These are phyloP conservation scores for Fusarium sororula DNA, from an alignment of 2,329 filamentous ascomycete species.

Conservation along the genomic window DNA sequence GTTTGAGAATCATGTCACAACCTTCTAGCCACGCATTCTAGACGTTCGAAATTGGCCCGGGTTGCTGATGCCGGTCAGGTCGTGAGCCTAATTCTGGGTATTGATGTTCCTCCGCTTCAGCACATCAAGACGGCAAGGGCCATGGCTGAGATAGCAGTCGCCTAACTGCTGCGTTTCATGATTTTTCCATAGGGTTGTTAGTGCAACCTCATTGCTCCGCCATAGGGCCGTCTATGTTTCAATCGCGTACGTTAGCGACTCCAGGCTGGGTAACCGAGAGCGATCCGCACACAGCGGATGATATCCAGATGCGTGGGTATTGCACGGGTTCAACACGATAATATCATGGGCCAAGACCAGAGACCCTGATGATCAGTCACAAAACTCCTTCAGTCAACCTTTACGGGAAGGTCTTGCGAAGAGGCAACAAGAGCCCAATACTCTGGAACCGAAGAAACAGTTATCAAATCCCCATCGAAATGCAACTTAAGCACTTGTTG, in stretches of 20 bases:
- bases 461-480: background rate
- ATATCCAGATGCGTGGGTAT: background rate
- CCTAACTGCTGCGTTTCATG: conserved; percentile 23
- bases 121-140: background rate
- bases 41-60: background rate
- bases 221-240: conserved; percentile 9
- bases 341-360: background rate
- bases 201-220: background rate
- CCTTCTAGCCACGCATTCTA: background rate
- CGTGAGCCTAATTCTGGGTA: background rate
- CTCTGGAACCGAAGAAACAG: conserved; percentile 17
- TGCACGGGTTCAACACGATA: background rate
- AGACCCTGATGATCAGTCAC: conserved; percentile 7
- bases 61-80: background rate
- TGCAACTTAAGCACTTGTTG: conserved; percentile 2
- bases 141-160: background rate
- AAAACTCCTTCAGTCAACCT: conserved; percentile 7
- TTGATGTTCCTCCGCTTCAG: background rate
- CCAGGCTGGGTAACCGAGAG: background rate
- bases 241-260: conserved; percentile 9
- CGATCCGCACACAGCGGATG: conserved; percentile 4
- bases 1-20: background rate
- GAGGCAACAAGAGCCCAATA: conserved; percentile 11
- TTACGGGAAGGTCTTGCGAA: conserved; percentile 16
- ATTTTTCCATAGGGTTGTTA: background rate